phyloP scores from a whole-genome alignment of 2,329 filamentous ascomycete species.

The Purpureocillium takamizusanense region DNA sequence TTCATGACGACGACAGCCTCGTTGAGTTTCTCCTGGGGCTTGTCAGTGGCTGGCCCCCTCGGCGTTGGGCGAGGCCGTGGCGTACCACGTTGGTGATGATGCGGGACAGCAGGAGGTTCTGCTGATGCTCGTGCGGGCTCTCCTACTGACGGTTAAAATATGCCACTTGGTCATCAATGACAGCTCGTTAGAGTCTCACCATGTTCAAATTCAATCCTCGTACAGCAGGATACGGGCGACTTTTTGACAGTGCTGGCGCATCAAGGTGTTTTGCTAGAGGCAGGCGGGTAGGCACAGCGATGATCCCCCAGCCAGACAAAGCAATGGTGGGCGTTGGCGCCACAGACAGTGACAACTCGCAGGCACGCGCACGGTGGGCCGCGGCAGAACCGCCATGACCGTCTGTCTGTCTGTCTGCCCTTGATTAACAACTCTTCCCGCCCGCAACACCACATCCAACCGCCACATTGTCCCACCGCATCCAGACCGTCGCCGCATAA shows the following conservation, averaged over 20 bases:
- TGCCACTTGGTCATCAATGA: too few relatives aligned
- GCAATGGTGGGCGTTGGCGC: neutral
- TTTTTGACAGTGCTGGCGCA: too few relatives aligned
- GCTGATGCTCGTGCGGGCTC: constrained; percentile 95
- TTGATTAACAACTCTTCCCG: neutral
- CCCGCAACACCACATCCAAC: neutral
- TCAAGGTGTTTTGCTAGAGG: too few relatives aligned
- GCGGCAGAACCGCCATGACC: constrained; percentile 20
- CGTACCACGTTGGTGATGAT: constrained; percentile 96
- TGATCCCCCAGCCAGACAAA: too few relatives aligned
- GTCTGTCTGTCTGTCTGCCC: neutral
- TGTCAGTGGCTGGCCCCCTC: neutral
- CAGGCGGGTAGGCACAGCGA: too few relatives aligned
- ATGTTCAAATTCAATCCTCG: neutral
- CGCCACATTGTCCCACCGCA: neutral
- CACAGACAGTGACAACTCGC: constrained; percentile 4
- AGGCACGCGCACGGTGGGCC: constrained; percentile 18
- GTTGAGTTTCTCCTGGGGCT: constrained; percentile 81
- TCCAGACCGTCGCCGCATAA: too few relatives aligned
- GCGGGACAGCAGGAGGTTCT: constrained; percentile 83
- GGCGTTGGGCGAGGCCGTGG: neutral
- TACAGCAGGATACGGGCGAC: too few relatives aligned
- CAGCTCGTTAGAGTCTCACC: neutral
- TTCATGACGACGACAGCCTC: constrained; percentile 90
- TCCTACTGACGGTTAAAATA: constrained; percentile 44